Percentiles rank a stretch among this genome's conserved stretches.
phyloP scores from a whole-genome alignment of 306 rosid species.

The Ceratonia siliqua region DNA sequence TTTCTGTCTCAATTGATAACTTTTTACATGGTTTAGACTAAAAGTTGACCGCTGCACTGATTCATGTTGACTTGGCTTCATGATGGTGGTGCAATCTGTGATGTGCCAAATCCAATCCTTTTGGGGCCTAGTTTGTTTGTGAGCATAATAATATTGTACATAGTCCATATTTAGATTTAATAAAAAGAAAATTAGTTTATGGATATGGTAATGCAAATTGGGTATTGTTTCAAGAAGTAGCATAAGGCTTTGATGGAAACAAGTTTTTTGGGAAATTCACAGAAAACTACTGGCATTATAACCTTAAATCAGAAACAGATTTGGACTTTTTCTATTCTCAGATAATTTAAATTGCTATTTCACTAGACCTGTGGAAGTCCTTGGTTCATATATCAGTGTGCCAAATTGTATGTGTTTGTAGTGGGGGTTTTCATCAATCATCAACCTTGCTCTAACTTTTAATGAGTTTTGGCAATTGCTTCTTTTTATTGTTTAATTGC shows the following conservation, averaged over 20 bases:
- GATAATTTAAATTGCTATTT: background rate
- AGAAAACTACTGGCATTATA: background rate
- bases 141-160: conserved; percentile 6
- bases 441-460: conserved; percentile 15
- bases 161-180: background rate
- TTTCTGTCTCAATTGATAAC: background rate
- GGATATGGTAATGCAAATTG: background rate
- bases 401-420: conserved; percentile 13
- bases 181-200: background rate
- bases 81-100: background rate
- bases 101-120: background rate
- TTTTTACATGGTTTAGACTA: background rate
- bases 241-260: background rate
- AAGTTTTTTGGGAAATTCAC: background rate
- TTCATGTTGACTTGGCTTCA: conserved; percentile 7
- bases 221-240: background rate
- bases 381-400: background rate
- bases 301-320: background rate
- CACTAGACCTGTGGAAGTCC: background rate
- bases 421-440: background rate
- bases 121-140: background rate
- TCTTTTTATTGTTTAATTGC: background rate
- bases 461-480: conserved; percentile 1
- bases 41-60: background rate
- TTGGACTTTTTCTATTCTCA: background rate